phyloP scores from a whole-genome alignment of 257 asterid species.

The Nicotiana tomentosiformis region DNA sequence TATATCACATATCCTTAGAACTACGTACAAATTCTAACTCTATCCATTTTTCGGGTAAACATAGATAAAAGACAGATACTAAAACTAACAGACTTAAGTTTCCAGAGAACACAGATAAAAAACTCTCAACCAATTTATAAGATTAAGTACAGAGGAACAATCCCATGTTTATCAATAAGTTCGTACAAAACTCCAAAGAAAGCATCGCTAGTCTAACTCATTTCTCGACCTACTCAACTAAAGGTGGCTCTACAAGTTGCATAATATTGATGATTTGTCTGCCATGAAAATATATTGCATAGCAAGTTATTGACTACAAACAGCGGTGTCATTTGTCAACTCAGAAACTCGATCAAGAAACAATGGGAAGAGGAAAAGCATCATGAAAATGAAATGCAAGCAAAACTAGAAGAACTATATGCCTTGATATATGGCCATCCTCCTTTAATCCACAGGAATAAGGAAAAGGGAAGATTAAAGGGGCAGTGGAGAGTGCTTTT shows the following conservation, averaged over 20 bases:
- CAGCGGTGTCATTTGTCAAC: background rate
- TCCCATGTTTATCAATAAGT: background rate
- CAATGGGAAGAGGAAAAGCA: background rate
- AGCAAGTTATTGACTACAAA: background rate
- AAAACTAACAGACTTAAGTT: background rate
- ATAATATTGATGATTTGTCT: background rate
- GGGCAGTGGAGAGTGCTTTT: background rate
- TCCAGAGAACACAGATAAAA: background rate
- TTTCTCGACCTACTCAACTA: background rate
- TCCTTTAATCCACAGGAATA: background rate
- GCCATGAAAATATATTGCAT: background rate
- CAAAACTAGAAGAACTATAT: background rate
- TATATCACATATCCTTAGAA: too few species aligned
- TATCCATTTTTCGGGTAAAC: too few species aligned
- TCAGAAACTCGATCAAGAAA: background rate
- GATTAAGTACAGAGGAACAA: background rate
- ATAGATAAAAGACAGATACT: background rate
- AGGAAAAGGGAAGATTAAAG: background rate
- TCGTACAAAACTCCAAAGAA: background rate
- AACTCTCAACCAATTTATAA: background rate
- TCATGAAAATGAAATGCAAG: background rate
- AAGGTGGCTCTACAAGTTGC: background rate
- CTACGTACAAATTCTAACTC: too few species aligned
- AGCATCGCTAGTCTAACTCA: background rate
- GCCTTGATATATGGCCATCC: background rate